A percentile compares a stretch with the other conserved stretches of the same genome.
Conservation (phyloP, 2,329 filamentous ascomycete species). For the Colletotrichum graminicola region DNA sequence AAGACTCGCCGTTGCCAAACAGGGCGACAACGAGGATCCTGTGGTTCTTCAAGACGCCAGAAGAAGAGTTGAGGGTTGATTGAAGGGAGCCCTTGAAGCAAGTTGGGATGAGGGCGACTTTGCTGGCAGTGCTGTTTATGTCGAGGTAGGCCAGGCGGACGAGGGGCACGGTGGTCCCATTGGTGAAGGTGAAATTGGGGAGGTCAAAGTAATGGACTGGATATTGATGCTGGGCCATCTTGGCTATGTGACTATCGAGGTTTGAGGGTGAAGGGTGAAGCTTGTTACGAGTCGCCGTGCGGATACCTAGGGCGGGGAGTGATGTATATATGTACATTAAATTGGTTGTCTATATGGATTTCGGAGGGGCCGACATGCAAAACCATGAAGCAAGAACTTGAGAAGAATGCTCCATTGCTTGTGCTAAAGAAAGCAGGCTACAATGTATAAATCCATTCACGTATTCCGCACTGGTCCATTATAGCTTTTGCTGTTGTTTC, state of each 20-base stretch:
- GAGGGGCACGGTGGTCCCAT: constrained; percentile 2
- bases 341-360: neutral
- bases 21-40: constrained; percentile 61
- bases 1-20: constrained; percentile 62
- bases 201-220: neutral
- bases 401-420: neutral
- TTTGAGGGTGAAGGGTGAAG: neutral
- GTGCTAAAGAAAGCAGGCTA: neutral
- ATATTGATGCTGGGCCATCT: neutral
- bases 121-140: constrained; percentile 48
- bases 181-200: neutral
- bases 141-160: constrained; percentile 46
- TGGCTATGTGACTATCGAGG: neutral
- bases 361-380: constrained; percentile 3
- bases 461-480: neutral
- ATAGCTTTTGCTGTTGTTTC: neutral
- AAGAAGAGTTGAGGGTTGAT: neutral
- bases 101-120: constrained; percentile 63
- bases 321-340: too few species aligned
- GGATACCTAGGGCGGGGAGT: neutral
- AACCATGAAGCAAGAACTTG: neutral
- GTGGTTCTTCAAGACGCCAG: constrained; percentile 46
- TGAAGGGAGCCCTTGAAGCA: constrained; percentile 55
- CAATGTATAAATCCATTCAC: neutral
- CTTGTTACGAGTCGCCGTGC: neutral